These are phyloP conservation scores for Fusarium longipes DNA, from an alignment of 2,329 filamentous ascomycete genomes.

Conservation along the genomic window DNA sequence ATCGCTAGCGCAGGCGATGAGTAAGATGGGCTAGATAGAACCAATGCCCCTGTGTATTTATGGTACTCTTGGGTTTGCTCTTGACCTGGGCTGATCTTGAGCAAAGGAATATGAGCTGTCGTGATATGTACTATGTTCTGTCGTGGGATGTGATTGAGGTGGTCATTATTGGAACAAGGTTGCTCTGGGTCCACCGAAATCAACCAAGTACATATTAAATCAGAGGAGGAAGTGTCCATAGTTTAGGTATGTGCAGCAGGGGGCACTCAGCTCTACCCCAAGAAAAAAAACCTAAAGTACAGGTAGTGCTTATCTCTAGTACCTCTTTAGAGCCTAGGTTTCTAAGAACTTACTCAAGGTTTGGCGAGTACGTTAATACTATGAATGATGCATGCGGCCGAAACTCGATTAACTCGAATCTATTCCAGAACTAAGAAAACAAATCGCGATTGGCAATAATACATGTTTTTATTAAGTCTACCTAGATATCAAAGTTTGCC, in stretches of 20 bases:
- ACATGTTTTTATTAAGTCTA: neutral
- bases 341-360: conserved; percentile 14
- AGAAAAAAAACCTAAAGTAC: conserved; percentile 4
- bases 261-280: neutral
- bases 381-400: conserved; percentile 37
- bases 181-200: conserved; percentile 19
- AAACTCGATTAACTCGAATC: conserved; percentile 28
- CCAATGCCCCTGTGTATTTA: conserved; percentile 18
- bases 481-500: neutral
- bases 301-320: neutral
- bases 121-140: conserved; percentile 15
- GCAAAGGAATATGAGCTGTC: conserved; percentile 6
- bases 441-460: neutral
- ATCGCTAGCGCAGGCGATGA: conserved; percentile 31
- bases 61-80: neutral
- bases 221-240: conserved; percentile 3
- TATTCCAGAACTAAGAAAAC: conserved; percentile 21
- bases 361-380: conserved; percentile 5
- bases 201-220: neutral
- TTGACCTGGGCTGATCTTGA: neutral
- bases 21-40: conserved; percentile 25
- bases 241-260: neutral
- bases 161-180: conserved; percentile 35
- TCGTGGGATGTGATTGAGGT: conserved; percentile 34
- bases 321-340: neutral